These are phyloP conservation scores for Leccinum glutinopallens DNA, from an alignment of 1,284 basidiomycete genomes.

Conservation along the genomic window DNA sequence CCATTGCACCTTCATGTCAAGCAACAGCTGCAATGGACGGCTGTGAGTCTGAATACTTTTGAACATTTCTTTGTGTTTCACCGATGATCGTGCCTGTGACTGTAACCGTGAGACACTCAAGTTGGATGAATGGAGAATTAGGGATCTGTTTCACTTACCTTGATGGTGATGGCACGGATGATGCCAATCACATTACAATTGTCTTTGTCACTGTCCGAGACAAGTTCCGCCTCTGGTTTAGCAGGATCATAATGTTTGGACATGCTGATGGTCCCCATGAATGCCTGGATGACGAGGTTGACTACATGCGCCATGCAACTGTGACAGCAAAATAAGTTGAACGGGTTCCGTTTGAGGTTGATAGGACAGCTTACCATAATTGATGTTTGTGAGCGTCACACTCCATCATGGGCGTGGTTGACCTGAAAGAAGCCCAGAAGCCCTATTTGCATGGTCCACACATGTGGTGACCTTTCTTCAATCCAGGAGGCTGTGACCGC, in stretches of 20 bases:
- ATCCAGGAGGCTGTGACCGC: too few species aligned
- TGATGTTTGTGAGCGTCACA: not conserved
- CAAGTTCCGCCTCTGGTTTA: not conserved
- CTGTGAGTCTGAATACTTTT: not conserved
- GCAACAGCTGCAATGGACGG: not conserved
- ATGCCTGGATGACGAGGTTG: not conserved
- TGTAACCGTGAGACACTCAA: too few species aligned
- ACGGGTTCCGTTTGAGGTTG: not conserved
- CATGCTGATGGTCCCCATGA: not conserved
- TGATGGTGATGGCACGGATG: not conserved
- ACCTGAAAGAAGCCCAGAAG: too few species aligned
- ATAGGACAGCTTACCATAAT: constrained; percentile 1
- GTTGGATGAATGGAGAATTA: too few species aligned
- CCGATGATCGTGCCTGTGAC: not conserved
- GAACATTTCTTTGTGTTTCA: constrained; percentile 1
- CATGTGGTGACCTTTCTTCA: too few species aligned
- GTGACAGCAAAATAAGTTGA: too few species aligned
- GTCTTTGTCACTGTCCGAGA: not conserved
- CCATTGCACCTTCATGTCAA: not conserved
- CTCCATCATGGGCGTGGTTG: too few species aligned
- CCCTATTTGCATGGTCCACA: too few species aligned
- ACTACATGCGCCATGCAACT: constrained; percentile 3
- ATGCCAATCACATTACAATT: not conserved
- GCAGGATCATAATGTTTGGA: not conserved
- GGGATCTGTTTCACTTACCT: not conserved